Percentiles rank a stretch among this genome's conserved stretches.
These are phyloP conservation scores for Fagopyrum tataricum DNA, from an alignment of 148 eudicot species.

Conservation along the genomic window DNA sequence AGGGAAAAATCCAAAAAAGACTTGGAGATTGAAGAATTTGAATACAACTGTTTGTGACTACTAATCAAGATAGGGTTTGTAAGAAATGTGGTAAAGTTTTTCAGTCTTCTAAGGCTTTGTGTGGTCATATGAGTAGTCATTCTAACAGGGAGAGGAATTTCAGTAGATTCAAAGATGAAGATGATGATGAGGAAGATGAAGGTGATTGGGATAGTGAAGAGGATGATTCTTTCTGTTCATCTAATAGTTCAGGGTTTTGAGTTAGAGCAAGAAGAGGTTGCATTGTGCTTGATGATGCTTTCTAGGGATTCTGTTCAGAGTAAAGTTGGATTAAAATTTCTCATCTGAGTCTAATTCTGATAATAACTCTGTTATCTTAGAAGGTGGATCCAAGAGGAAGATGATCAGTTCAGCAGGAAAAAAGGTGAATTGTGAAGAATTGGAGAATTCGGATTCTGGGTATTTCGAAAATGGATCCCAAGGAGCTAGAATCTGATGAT, in stretches of 20 bases:
- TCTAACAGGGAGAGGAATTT: constrained; percentile 2
- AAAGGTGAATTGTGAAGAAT: constrained; percentile 27
- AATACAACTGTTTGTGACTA: constrained; percentile 4
- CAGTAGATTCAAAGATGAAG: constrained; percentile 2
- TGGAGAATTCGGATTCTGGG: constrained; percentile 70
- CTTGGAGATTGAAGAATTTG: constrained; percentile 44
- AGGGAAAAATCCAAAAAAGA: constrained; percentile 57
- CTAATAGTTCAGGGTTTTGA: constrained; percentile 35
- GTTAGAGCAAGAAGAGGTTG: constrained; percentile 72
- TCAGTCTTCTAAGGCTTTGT: constrained; percentile 74
- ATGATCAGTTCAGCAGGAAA: constrained; percentile 16
- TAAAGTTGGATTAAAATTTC: constrained; percentile 17
- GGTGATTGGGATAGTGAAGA: constrained; percentile 25
- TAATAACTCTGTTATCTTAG: constrained; percentile 63
- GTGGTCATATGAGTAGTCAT: constrained; percentile 94
- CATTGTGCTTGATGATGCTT: constrained; percentile 81
- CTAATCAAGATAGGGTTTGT: constrained; percentile 35
- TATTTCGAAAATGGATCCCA: constrained; percentile 55
- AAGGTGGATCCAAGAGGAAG: constrained; percentile 40
- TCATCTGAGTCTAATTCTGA: constrained; percentile 57
- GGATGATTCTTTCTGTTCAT: constrained; percentile 23
- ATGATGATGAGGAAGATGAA: constrained; percentile 20
- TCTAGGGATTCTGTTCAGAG: constrained; percentile 47
- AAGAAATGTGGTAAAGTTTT: constrained; percentile 90
- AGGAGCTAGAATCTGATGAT: constrained; percentile 63